Conservation (phyloP, 192 early-diverging fungal species). For the Coemansia sp. region DNA sequence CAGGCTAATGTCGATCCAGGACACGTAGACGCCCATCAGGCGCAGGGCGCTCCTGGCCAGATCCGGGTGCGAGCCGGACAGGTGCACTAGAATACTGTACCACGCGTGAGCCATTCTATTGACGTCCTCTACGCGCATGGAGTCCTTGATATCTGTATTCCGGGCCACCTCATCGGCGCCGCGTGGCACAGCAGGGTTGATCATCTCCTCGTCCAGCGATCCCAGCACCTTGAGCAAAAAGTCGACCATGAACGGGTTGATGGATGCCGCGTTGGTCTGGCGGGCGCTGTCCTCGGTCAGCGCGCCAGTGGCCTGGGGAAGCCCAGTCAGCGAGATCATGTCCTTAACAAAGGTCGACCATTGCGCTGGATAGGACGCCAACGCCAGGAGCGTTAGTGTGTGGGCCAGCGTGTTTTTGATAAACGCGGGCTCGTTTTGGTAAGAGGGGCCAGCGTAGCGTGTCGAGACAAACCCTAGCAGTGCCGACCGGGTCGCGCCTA, state of each 20-base stretch:
- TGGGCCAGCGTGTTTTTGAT: slow-evolving; percentile 86
- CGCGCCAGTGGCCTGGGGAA: slow-evolving; percentile 52
- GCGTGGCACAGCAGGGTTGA: slow-evolving; percentile 69
- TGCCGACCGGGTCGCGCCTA: slow-evolving; percentile 24
- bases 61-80: slow-evolving; percentile 57
- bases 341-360: slow-evolving; percentile 93
- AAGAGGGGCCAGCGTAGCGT: slow-evolving; percentile 34
- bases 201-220: slow-evolving; percentile 90
- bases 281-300: slow-evolving; percentile 47
- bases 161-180: slow-evolving; percentile 65
- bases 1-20: slow-evolving; percentile 94
- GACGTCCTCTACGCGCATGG: slow-evolving; percentile 84
- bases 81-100: slow-evolving; percentile 71
- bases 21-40: slow-evolving; percentile 86
- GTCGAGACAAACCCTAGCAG: slow-evolving; percentile 49
- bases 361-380: slow-evolving; percentile 78
- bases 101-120: slow-evolving; percentile 71
- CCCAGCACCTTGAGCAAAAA: slow-evolving; percentile 78
- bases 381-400: slow-evolving; percentile 78
- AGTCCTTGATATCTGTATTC: slow-evolving; percentile 89
- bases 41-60: slow-evolving; percentile 70
- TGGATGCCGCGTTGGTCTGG: slow-evolving; percentile 57
- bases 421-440: slow-evolving; percentile 53
- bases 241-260: slow-evolving; percentile 59
- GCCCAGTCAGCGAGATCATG: slow-evolving; percentile 66